Evolutionary conservation across 257 asterid species (phyloP), one percentile per base, ranked within the genome.

Genomic region (Hygrophila difformis): DNA sequence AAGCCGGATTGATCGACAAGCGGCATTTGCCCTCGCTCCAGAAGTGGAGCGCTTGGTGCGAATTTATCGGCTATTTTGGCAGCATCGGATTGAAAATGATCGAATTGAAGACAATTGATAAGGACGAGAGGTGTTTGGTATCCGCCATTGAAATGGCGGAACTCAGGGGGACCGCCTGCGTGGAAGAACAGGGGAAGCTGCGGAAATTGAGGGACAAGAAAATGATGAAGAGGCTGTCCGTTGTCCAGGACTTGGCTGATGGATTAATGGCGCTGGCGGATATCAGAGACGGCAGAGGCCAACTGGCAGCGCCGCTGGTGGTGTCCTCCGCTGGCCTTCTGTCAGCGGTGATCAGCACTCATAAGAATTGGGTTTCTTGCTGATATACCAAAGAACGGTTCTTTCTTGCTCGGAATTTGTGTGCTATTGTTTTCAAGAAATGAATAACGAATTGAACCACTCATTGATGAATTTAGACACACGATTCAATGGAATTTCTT

Each of bases 211-310:
- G 72, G 49, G 77, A 72, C 81, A 89, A 89, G 91, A 89, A 79
- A 69, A 18, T 58, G 64, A 57, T 73, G 94, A 89, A 82, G 76
- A 63, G 78, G 74, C 75, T 89, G 5, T 82, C 96, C 12, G 66
- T 80, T 13, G 61, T 75, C 55, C 96, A 89, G 65, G 96, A 89
- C 61, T 64, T 89, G 44, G 96, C 94, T 1, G 98, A 89, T 55
- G 96, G 68, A 4, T 53, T 85, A 34, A 85, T 89, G 98, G 91
- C 96, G 13, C 40, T 82, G 56, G 96, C 82, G 11, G 98, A 89
- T 61, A 75, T 85, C 41, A 55, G 88, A 9, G 98, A 79, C 41
- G 94, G 96, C 29, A 52, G 62, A 20, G 94, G 96, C 24, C 16
- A 42, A 60, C 64, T 89, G 18, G 68, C 93, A 20, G 66, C 65